Evolutionary conservation across 2,329 filamentous ascomycete species (phyloP).

Genomic region (Emericellopsis cladophorae): DNA sequence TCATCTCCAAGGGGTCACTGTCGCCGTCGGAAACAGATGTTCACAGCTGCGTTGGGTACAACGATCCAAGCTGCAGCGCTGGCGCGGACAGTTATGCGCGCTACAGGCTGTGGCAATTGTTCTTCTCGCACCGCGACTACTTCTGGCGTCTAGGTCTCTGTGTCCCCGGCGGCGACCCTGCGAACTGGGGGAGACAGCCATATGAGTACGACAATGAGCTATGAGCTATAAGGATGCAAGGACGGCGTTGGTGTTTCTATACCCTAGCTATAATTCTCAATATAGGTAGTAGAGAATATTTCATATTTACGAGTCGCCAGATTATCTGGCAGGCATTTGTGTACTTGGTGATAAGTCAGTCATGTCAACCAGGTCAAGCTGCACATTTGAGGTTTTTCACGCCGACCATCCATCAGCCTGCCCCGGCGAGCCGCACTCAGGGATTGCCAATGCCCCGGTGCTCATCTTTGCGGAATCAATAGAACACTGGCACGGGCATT

Average conservation of each 20-base stretch:
- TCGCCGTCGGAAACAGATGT: conserved; percentile 59
- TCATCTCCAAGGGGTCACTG: conserved; percentile 60
- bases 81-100: conserved; percentile 28
- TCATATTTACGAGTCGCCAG: too few species aligned
- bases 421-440: too few species aligned
- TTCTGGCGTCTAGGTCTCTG: conserved; percentile 91
- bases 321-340: too few species aligned
- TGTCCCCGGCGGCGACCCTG: conserved; percentile 64
- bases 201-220: conserved; percentile 23
- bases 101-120: conserved; percentile 77
- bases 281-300: too few species aligned
- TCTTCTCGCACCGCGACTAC: conserved; percentile 92
- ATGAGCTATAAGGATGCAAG: not conserved
- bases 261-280: not conserved
- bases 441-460: too few species aligned
- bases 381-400: too few species aligned
- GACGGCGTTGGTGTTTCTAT: not conserved
- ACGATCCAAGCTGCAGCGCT: conserved; percentile 60
- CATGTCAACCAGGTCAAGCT: too few species aligned
- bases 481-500: too few species aligned
- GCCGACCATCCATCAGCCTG: too few species aligned
- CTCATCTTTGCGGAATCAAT: too few species aligned
- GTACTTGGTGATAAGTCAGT: too few species aligned
- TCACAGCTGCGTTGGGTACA: conserved; percentile 56
- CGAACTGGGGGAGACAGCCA: conserved; percentile 47